A percentile compares a stretch with the other conserved stretches of the same genome.
Evolutionary conservation across 73 alveolate genomes (phyloP).

Genomic region (Paramecium caudatum): DNA sequence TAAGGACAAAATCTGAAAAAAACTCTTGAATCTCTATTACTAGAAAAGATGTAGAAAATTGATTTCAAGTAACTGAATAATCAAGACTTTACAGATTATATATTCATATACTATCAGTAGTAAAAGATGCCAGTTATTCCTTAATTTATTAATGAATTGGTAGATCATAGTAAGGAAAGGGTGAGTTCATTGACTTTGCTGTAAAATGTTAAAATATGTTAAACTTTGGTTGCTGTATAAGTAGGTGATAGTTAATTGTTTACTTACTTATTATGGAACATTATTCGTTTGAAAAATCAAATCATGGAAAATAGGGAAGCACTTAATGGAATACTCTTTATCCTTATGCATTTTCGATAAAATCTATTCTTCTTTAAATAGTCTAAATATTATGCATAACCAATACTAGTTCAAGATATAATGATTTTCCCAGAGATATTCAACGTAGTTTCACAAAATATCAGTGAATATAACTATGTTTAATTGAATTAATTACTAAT

Average conservation of each 20-base stretch:
- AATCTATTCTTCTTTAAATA: background rate
- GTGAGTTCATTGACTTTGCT: slow-evolving; percentile 16
- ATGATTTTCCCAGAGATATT: slow-evolving; percentile 6
- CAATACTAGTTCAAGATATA: background rate
- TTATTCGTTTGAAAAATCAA: background rate
- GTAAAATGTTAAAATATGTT: background rate
- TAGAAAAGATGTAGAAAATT: background rate
- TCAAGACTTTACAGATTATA: background rate
- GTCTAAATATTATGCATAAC: background rate
- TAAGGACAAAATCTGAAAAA: background rate
- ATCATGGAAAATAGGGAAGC: background rate
- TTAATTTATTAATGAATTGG: background rate
- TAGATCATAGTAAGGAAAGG: background rate
- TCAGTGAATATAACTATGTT: background rate
- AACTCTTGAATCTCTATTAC: background rate
- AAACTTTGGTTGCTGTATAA: background rate
- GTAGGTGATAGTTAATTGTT: background rate
- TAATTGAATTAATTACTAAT: background rate
- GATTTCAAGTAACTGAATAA: background rate
- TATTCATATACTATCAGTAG: background rate
- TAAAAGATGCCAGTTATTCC: slow-evolving; percentile 8
- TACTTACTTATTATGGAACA: slow-evolving; percentile 19
- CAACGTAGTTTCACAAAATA: background rate
- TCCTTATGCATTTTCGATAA: background rate
- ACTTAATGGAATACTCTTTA: background rate